Evolutionary conservation across 192 early-diverging fungal species (phyloP), one percentile per base, ranked within the genome.

Genomic region (Dissophora ornata): DNA sequence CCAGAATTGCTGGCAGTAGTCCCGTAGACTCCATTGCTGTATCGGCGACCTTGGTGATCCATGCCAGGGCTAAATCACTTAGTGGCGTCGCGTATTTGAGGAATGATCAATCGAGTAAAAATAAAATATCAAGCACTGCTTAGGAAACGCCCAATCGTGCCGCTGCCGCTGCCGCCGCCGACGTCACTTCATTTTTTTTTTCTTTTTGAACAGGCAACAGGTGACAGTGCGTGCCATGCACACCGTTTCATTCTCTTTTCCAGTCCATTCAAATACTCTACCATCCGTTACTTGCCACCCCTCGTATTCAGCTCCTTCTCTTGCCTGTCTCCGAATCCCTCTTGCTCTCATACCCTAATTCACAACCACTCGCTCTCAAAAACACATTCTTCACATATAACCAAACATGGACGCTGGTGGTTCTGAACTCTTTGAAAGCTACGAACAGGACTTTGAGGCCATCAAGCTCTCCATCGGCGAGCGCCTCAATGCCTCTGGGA

Each of bases 361-460:
- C 18, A n/a, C n/a, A 25, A 22, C 25, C 44, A 49, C 33, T 28
- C 40, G 19, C 22, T 28, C 53, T 30, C 46, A 38, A 24, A 11
- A 18, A 50, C 48, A 48, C 41, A 11, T 12, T 21, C 56, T 45
- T 34, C 52, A 48, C 30, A 48, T 19, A 62, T 7, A 24, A 13
- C 1, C 40, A 52, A 32, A 25, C 49, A 73, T 71, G 79, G 69
- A 80, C 58, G 28, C 79, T 16, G 84, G 79, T 44, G 89, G 88
- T 24, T 91, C 90, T 26, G 91, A 94, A 24, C 88, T 95, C 21
- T 94, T 96, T 71, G 85, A 87, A 48, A 96, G 87, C 61, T 97
- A 97, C 84, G 92, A 97, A 62, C 89, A 89, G 68, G 95, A 97
- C 78, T 94, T 90, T 69, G 79, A 79, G 30, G 64, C 86, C 24